Evolutionary conservation across 345 rosid species (phyloP).

Genomic region (Excoecaria agallocha): DNA sequence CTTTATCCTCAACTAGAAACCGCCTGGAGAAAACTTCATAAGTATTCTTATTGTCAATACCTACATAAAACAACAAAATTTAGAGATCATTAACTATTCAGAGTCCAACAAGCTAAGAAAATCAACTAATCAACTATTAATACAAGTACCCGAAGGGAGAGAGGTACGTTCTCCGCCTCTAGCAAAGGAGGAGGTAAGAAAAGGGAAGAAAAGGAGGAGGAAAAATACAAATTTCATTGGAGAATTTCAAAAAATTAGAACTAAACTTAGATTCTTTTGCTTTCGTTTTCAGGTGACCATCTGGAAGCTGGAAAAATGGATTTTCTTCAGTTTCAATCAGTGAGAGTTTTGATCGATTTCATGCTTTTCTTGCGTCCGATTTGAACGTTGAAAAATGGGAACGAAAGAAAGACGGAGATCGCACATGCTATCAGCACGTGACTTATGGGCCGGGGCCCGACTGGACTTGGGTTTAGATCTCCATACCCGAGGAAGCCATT

Average conservation of each 20-base stretch:
- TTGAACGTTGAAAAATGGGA: too few species aligned
- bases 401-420: too few species aligned
- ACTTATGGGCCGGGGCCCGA: too few species aligned
- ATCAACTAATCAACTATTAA: background rate
- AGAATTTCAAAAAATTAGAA: background rate
- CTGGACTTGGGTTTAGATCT: too few species aligned
- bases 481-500: too few species aligned
- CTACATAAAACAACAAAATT: slow-evolving; percentile 17
- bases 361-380: too few species aligned
- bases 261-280: background rate
- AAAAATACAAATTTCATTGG: slow-evolving; percentile 21
- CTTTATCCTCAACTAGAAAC: slow-evolving; percentile 37
- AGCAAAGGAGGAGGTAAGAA: slow-evolving; percentile 27
- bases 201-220: slow-evolving; percentile 19
- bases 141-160: slow-evolving; percentile 37
- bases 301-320: too few species aligned
- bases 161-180: slow-evolving; percentile 43
- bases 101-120: background rate
- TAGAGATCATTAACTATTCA: background rate
- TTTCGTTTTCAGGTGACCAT: too few species aligned
- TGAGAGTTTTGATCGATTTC: too few species aligned
- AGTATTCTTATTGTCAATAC: slow-evolving; percentile 23
- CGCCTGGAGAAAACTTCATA: slow-evolving; percentile 37
- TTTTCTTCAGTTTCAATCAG: too few species aligned
- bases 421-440: too few species aligned